Evolutionary conservation across 805 yeast species (phyloP), one percentile per base, ranked within the genome.

Genomic region (Candida multigemmis): DNA sequence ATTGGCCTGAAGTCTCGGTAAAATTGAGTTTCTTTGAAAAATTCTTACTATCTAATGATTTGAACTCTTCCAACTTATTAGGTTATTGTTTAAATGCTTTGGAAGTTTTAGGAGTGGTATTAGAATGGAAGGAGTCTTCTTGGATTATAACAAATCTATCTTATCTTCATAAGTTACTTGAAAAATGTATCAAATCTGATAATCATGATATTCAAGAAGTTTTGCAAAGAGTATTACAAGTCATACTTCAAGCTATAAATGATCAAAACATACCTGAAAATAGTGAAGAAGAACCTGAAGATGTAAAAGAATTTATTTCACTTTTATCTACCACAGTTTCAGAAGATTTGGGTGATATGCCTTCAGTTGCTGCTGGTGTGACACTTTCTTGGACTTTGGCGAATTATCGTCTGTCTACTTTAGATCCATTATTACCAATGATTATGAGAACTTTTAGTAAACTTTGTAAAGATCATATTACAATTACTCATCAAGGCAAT

Each of bases 1-100:
- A 71, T 34, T 89, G 97, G 97, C 68, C 84, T 0, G 95, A 85
- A 38, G 93, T 85, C 5, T 70, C 77, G n/a, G 86, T 91, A 12
- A 84, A 84, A 41, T 61, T 91, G 18, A 71, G 78, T 1, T 86
- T 83, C 51, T 91, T 91, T 46, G 98, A 91, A 39, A 75, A 91
- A 36, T 83, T 86, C 42, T 56, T 91, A 28, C 73, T 82, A 12
- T 76, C 83, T 16, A 75, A 83, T 30, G 96, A 89, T 37, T 59
- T 81, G 32, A 72, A 68, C 19, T 69, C 85, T 9, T 68, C 74
- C 19, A 77, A 77, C 34, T 66, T 81, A 21, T 49, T 85, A 14
- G 84, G 86, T 2, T 79, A 81, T 40, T 82, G 94, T 40, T 60
- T 87, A 42, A 93, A 91, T 53, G 94, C 98, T 0, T 56, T 93